A percentile compares a stretch with the other conserved stretches of the same genome.
Evolutionary conservation across 306 rosid genomes (phyloP).

Genomic region (Ochetophila trinervis): DNA sequence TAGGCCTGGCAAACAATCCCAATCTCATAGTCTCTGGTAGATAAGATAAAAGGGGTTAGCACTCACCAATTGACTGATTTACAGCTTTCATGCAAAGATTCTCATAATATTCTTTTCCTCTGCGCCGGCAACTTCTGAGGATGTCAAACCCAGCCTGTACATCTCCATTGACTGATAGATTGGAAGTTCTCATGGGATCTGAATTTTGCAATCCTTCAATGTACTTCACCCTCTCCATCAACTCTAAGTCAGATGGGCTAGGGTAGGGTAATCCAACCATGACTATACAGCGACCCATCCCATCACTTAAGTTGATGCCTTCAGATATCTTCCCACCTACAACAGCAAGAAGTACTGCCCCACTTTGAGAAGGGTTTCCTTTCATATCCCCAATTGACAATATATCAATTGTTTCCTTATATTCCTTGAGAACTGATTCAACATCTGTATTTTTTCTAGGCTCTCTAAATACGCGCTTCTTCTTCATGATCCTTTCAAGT

Average conservation of each 20-base stretch:
- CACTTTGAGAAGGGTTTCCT: constrained; percentile 41
- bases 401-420: constrained; percentile 57
- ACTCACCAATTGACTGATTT: constrained; percentile 91
- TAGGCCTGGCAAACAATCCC: too few relatives aligned
- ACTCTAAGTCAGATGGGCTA: constrained; percentile 80
- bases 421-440: constrained; percentile 76
- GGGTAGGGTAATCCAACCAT: constrained; percentile 98
- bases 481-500: constrained; percentile 72
- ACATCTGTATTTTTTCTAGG: constrained; percentile 79
- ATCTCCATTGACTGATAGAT: constrained; percentile 39
- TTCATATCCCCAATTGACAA: constrained; percentile 38
- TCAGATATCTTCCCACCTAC: constrained; percentile 96
- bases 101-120: constrained; percentile 90
- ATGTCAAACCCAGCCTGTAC: constrained; percentile 62
- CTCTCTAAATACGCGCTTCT: constrained; percentile 79
- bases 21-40: background rate
- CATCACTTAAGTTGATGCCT: constrained; percentile 97
- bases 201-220: constrained; percentile 64
- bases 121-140: constrained; percentile 68
- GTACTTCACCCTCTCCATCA: constrained; percentile 86
- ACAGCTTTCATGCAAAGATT: constrained; percentile 99
- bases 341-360: constrained; percentile 84
- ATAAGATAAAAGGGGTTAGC: constrained; percentile 6
- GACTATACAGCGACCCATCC: constrained; percentile 90
- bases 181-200: constrained; percentile 31